Base-by-base conservation (phyloP, 2,329 filamentous ascomycete species). In the Hymenoscyphus repandus region DNA sequence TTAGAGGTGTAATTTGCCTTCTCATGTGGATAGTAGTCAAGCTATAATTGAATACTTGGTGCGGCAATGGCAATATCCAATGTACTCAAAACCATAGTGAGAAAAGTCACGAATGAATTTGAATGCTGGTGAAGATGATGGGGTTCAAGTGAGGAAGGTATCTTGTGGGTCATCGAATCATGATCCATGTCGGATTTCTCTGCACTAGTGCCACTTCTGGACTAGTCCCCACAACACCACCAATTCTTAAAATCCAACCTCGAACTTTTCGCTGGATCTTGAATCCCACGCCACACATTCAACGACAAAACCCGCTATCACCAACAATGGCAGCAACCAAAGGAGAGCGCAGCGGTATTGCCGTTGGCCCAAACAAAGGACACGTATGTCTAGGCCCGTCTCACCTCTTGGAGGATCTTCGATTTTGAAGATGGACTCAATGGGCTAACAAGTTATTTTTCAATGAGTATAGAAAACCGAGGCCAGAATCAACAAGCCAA, bases 381-480 rank as follows among this genome's bases (percentile, higher is more conserved):
- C 75, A 82, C 75, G 80, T 83, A 83, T 73, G 77, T 68, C 17
- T 33, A 49, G 46, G 62, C 63, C 63, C 59, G 66, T 85, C 81
- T 85, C 81, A 84, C 80, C 81, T 85, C 81, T 78, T 84, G 81
- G 81, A 85, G 81, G 80, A 85, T 85, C 80, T 82, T 79, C 78
- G 66, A 59, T 58, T 52, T 41, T 56, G 58, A 60, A 56, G 60
- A 62, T 82, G 80, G 80, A 83, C 80, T 57, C 47, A 82, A 79
- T 56, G 56, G 62, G 65, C 64, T 66, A 62, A 66, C 46, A 27
- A 44, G 49, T 48, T 47, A 30, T 52, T 51, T 45, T 45, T 49
- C 51, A 31, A 32, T 43, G 30, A 5, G 40, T 74, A 74, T 75
- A 91, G 86, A 91, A 91, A 83, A 90, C 87, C 75, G 90, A 87